Percentiles rank a stretch among this genome's conserved stretches.
These are phyloP conservation scores for Aspergillus japonicus DNA, from an alignment of 2,329 filamentous ascomycete species.

Conservation along the genomic window DNA sequence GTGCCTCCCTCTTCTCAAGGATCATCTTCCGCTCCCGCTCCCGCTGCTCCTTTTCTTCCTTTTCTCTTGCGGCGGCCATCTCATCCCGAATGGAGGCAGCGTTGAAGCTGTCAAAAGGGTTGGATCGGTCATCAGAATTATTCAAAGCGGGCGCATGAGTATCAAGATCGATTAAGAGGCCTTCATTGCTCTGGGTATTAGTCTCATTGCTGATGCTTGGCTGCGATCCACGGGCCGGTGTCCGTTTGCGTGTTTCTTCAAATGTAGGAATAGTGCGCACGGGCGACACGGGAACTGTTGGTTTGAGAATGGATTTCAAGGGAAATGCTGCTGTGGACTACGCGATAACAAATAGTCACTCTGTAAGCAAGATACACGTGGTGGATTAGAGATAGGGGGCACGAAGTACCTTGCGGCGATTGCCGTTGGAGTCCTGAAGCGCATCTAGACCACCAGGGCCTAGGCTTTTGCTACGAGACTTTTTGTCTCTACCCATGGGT, in stretches of 20 bases:
- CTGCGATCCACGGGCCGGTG: slow-evolving; percentile 35
- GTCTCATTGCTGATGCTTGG: slow-evolving; percentile 18
- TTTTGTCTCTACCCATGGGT: slow-evolving; percentile 52
- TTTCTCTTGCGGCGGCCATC: slow-evolving; percentile 66
- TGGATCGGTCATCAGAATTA: slow-evolving; percentile 42
- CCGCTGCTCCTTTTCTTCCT: slow-evolving; percentile 64
- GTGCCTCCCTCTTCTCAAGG: slow-evolving; percentile 75
- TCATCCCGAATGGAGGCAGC: slow-evolving; percentile 43
- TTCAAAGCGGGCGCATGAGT: slow-evolving; percentile 36
- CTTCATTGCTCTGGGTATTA: slow-evolving; percentile 27
- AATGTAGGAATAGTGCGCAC: slow-evolving; percentile 65
- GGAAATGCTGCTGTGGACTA: slow-evolving; percentile 43
- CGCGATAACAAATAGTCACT: slow-evolving; percentile 19
- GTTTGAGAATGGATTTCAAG: slow-evolving; percentile 75
- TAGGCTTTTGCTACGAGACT: slow-evolving; percentile 91
- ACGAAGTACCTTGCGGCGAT: slow-evolving; percentile 70
- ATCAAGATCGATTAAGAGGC: slow-evolving; percentile 45
- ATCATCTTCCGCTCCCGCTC: slow-evolving; percentile 60
- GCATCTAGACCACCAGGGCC: slow-evolving; percentile 87
- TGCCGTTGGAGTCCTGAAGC: slow-evolving; percentile 71
- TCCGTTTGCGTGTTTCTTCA: slow-evolving; percentile 50
- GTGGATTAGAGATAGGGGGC: slow-evolving; percentile 4
- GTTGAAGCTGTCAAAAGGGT: slow-evolving; percentile 50
- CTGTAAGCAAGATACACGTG: slow-evolving; percentile 3
- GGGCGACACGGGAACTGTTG: slow-evolving; percentile 64